Base-by-base conservation (phyloP, 768 basidiomycete species). In the Rhizopogon roseolus region DNA sequence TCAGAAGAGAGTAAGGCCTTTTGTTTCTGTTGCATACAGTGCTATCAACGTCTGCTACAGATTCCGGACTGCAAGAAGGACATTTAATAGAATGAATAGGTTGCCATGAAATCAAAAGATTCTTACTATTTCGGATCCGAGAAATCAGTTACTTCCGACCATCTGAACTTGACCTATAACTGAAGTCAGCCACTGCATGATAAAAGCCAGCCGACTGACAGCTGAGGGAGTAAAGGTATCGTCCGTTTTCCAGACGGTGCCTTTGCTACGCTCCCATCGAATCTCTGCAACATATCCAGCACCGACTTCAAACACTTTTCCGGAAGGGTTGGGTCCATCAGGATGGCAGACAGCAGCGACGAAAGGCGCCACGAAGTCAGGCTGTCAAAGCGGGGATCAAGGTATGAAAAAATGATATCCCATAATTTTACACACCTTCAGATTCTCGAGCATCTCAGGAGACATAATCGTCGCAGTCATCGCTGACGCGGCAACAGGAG, bases 391-490 rank as follows among this genome's bases (percentile, higher is more conserved):
- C 10, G 28, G 19, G 14, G 28, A 49, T 39, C 14, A 40, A 44
- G 52, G 44, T 17, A 34, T 28, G 25, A 37, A 22, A 13, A 39
- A 25, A 52, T 17, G 17, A 22, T 5, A 8, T 17, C 3, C 42
- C 22, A 50, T 6, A 42, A 48, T 8, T 42, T 22, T 28, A 48
- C 60, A 10, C 66, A 88, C 88, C 67, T 86, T 86, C 39, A 97
- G 73, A 62, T 90, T 88, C n/a, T 81, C 86, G 52, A 98, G 81
- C 81, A 97, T 85, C 53, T 98, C 96, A 17, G 89, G 87, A 8
- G 96, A 90, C 89, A 98, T 91, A 60, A 95, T 76, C 0, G 93
- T 97, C 63, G 87, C 94, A 3, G 94, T 97, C 96, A 98, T 98
- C 3, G 82, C 81, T 3, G 93, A 96, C 0, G 95, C 96, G n/a